phyloP scores from a whole-genome alignment of 148 eudicot species.

The Cornus kousa region DNA sequence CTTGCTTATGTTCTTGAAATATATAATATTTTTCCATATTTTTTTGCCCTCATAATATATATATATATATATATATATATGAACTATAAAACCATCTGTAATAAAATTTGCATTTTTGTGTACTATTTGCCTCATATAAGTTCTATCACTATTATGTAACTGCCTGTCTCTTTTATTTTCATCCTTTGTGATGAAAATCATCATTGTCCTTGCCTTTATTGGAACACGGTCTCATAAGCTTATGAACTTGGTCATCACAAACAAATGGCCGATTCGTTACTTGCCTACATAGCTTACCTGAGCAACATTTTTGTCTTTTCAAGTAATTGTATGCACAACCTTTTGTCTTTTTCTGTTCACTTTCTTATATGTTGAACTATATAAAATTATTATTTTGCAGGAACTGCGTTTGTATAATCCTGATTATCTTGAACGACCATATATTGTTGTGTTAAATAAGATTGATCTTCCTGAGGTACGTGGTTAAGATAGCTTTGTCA shows the following conservation, averaged over 20 bases:
- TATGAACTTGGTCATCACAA: no score
- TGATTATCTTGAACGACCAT: constrained; percentile 87
- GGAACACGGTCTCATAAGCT: no score
- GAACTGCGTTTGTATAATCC: constrained; percentile 98
- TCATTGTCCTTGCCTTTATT: neutral
- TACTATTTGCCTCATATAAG: neutral
- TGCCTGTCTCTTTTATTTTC: no score
- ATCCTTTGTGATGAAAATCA: neutral
- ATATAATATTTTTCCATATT: neutral
- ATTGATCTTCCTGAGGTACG: constrained; percentile 88
- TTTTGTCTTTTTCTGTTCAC: constrained; percentile 8
- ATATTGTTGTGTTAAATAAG: constrained; percentile 88
- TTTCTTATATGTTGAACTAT: constrained; percentile 1
- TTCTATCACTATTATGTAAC: neutral
- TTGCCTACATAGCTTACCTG: constrained; percentile 3
- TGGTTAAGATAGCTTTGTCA: neutral
- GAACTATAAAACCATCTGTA: neutral
- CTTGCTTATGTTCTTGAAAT: neutral
- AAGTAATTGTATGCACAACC: neutral
- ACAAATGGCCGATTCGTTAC: neutral
- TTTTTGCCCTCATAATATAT: neutral
- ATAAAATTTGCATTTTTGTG: neutral
- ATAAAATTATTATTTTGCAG: constrained; percentile 32
- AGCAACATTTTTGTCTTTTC: neutral
- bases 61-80: no score